Evolutionary conservation across 73 alveolate species (phyloP).

Genomic region (Paramecium sexaurelia): DNA sequence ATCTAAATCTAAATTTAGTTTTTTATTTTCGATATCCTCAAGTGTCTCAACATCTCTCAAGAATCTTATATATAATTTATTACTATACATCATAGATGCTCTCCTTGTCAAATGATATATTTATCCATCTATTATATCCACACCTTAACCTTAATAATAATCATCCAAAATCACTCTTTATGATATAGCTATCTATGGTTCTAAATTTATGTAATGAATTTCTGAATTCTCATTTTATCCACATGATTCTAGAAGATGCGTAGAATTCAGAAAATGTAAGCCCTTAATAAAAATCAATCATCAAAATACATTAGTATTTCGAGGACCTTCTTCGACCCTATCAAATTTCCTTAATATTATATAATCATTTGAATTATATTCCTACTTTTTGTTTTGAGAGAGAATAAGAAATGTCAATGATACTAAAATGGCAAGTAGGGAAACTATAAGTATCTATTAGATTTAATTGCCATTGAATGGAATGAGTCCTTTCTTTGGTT

Average conservation of each 20-base stretch:
- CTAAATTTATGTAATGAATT: not conserved
- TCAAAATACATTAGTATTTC: not conserved
- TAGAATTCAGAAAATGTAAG: not conserved
- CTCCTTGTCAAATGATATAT: conserved; percentile 17
- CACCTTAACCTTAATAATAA: not conserved
- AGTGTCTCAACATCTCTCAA: not conserved
- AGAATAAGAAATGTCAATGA: not conserved
- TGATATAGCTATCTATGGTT: not conserved
- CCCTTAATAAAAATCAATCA: not conserved
- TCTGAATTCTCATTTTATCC: not conserved
- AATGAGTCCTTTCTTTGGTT: not conserved
- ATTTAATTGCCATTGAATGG: not conserved
- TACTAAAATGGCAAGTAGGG: not conserved
- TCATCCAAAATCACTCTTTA: not conserved
- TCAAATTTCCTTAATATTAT: not conserved
- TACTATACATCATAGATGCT: not conserved
- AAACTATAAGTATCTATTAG: not conserved
- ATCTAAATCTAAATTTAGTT: not conserved
- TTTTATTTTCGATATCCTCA: not conserved
- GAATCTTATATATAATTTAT: not conserved
- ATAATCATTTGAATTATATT: not conserved
- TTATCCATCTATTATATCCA: conserved; percentile 27
- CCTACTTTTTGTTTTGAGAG: not conserved
- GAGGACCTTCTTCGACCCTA: not conserved
- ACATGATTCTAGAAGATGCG: not conserved